Conservation (phyloP, 2,329 filamentous ascomycete genomes). For the Stagonosporopsis cucurbitacearum region DNA sequence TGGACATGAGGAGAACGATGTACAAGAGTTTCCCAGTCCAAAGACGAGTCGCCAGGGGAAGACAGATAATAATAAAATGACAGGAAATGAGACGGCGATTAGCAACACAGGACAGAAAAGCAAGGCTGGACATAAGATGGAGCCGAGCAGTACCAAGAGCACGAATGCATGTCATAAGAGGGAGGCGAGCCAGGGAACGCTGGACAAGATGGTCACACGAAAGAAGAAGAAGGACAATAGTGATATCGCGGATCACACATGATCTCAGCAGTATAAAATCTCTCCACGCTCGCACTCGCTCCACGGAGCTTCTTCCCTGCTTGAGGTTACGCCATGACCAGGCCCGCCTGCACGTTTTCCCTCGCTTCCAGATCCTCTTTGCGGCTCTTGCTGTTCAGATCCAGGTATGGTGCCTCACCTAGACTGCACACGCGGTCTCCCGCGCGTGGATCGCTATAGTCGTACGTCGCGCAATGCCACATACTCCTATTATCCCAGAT, state of each 20-base stretch:
- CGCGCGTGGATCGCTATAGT: slow-evolving; percentile 63
- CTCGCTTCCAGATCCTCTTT: slow-evolving; percentile 47
- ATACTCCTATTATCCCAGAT: slow-evolving; percentile 72
- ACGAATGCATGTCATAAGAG: slow-evolving; percentile 63
- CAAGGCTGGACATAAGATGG: slow-evolving; percentile 60
- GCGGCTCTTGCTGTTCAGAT: slow-evolving; percentile 58
- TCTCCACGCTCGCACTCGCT: background rate
- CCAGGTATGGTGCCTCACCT: slow-evolving; percentile 64
- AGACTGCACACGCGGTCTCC: slow-evolving; percentile 60
- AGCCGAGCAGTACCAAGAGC: slow-evolving; percentile 1
- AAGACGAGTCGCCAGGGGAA: slow-evolving; percentile 43
- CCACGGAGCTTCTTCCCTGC: background rate
- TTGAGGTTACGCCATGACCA: slow-evolving; percentile 6
- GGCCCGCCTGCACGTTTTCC: slow-evolving; percentile 9
- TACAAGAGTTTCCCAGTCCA: slow-evolving; percentile 13
- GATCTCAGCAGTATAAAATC: slow-evolving; percentile 9
- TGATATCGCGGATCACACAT: slow-evolving; percentile 24
- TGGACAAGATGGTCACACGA: slow-evolving; percentile 40
- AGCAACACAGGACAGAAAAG: slow-evolving; percentile 18
- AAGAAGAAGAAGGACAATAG: slow-evolving; percentile 39
- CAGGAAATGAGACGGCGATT: slow-evolving; percentile 57
- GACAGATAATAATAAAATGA: slow-evolving; percentile 66
- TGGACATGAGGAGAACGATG: slow-evolving; percentile 22
- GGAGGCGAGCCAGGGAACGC: slow-evolving; percentile 59
- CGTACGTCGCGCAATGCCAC: slow-evolving; percentile 68